These are phyloP conservation scores for Venturia carpophila DNA, from an alignment of 2,329 filamentous ascomycete species.

Conservation along the genomic window DNA sequence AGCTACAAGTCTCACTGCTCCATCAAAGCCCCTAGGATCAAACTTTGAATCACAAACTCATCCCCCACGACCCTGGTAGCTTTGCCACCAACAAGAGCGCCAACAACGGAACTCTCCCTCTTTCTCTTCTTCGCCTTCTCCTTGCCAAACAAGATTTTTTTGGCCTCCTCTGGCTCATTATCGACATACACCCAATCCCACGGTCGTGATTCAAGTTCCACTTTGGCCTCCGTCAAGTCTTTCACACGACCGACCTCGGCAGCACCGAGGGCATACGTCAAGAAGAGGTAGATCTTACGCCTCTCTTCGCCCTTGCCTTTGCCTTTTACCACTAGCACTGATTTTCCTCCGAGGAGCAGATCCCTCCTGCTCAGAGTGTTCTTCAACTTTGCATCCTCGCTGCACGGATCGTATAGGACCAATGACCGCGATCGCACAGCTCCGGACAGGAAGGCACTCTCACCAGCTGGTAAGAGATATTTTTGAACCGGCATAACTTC, in stretches of 20 bases:
- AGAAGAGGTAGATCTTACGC: slow-evolving; percentile 48
- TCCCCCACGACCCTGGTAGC: slow-evolving; percentile 64
- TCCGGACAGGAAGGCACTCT: slow-evolving; percentile 67
- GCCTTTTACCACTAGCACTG: slow-evolving; percentile 64
- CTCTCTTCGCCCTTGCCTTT: slow-evolving; percentile 25
- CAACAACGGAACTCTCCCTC: slow-evolving; percentile 26
- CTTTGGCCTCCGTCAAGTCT: slow-evolving; percentile 57
- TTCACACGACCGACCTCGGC: slow-evolving; percentile 55
- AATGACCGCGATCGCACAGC: slow-evolving; percentile 70
- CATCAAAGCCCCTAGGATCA: slow-evolving; percentile 75
- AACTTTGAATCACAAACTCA: slow-evolving; percentile 84
- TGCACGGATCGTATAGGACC: slow-evolving; percentile 46
- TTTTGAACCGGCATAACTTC: slow-evolving; percentile 64
- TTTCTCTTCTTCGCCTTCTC: slow-evolving; percentile 24
- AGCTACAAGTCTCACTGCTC: slow-evolving; percentile 41
- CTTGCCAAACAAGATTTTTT: slow-evolving; percentile 42
- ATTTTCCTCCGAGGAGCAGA: slow-evolving; percentile 55
- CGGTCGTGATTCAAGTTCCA: slow-evolving; percentile 42
- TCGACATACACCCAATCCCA: slow-evolving; percentile 80
- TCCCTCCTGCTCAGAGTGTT: slow-evolving; percentile 36
- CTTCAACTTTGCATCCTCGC: slow-evolving; percentile 6
- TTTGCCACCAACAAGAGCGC: slow-evolving; percentile 34
- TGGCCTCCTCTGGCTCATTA: slow-evolving; percentile 50
- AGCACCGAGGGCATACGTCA: slow-evolving; percentile 71
- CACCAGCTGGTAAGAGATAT: slow-evolving; percentile 79